Evolutionary conservation across 2,329 filamentous ascomycete species (phyloP), one percentile per base, ranked within the genome.

Genomic region (Trichophyton equinum): DNA sequence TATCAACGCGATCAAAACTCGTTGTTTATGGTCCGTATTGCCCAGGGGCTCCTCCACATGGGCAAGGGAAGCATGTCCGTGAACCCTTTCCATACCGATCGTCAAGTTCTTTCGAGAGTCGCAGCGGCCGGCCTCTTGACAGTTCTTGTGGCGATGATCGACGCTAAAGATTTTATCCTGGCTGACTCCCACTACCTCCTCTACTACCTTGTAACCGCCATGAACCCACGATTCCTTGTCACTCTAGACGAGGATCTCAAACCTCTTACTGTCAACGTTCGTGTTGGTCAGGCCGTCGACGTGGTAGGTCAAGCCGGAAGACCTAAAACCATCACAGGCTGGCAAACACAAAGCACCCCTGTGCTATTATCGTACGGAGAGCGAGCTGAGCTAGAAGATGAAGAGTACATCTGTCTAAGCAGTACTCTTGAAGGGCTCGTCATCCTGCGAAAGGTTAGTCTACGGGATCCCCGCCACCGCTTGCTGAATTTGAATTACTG

Each of bases 301-400:
- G 91, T 99, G 47, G 94, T 99, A 46, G 95, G 94, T 58, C 94
- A 97, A 75, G 94, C 95, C 11, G 94, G 94, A 72, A 84, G 92
- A 64, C 94, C 94, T 67, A 97, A 99, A 86, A 99, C 94, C 1
- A 99, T 99, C 69, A 99, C 94, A 8, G 94, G 94, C 59, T 99
- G 94, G 94, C 94, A 99, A 77, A 99, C 94, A 66, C 94, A 99
- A 80, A 96, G 89, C 78, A 99, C 94, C n/a, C 94, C 94, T 0
- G 94, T 99, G 55, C 79, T 99, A 62, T 79, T 99, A 68, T 87
- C 89, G n/a, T 87, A 96, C 71, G 94, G 95, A 33, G 94, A 99
- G 79, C 83, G 95, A 69, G 94, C 94, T 8, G 94, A 99, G 79
- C 79, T 99, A 58, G 94, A 99, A 75, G 94, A 99, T 70, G 94